phyloP scores from a whole-genome alignment of 2,329 filamentous ascomycete species.

The Hymenoscyphus repandus region DNA sequence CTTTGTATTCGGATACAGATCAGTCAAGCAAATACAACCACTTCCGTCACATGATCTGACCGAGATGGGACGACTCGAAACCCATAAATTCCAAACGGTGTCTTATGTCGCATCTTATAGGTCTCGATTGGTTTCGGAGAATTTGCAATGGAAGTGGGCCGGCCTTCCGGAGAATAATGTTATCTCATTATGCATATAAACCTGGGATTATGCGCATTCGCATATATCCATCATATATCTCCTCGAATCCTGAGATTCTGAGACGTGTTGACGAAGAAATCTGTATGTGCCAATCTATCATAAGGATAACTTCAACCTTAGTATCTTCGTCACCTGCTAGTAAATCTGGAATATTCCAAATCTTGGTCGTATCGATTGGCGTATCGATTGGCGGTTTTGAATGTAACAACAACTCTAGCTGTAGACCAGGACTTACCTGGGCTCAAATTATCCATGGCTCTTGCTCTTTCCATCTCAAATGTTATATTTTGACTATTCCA shows the following conservation, averaged over 20 bases:
- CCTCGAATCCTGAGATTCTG: not conserved
- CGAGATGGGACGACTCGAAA: not conserved
- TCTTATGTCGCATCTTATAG: constrained; percentile 2
- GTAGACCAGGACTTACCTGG: no score
- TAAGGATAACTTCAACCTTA: not conserved
- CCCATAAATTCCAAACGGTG: not conserved
- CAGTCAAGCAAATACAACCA: not conserved
- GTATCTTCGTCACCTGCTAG: no score
- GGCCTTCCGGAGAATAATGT: not conserved
- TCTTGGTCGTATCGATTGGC: no score
- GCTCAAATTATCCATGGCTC: no score
- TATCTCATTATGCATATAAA: not conserved
- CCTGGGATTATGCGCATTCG: not conserved
- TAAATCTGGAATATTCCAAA: no score
- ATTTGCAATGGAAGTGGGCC: not conserved
- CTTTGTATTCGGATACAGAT: not conserved
- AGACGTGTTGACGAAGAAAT: not conserved
- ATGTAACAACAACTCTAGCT: no score
- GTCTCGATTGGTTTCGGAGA: not conserved
- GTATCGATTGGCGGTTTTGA: no score
- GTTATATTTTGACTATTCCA: no score
- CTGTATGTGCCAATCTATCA: not conserved
- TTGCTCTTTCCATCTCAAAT: no score
- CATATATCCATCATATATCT: not conserved
- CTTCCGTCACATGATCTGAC: not conserved